phyloP scores from a whole-genome alignment of 805 yeast species.

The Saturnispora dispora region DNA sequence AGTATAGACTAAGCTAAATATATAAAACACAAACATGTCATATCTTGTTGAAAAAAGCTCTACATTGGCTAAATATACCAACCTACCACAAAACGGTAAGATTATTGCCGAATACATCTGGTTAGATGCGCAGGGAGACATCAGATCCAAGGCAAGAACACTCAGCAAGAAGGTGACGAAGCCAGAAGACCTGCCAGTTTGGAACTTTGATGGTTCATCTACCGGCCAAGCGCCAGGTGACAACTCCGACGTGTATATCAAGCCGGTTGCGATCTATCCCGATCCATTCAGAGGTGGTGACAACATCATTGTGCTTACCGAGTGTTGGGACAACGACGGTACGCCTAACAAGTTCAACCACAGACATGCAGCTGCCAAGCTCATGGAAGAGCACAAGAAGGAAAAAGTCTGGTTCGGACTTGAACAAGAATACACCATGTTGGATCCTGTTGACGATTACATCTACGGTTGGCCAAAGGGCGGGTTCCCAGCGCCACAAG shows the following conservation, averaged over 20 bases:
- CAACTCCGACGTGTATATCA: constrained; percentile 88
- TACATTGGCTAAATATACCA: constrained; percentile 73
- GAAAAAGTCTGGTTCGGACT: constrained; percentile 94
- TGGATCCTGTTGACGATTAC: constrained; percentile 73
- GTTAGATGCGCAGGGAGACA: constrained; percentile 87
- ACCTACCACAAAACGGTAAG: constrained; percentile 76
- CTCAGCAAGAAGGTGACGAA: constrained; percentile 56
- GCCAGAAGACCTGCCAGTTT: constrained; percentile 87
- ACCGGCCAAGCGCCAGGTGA: constrained; percentile 98
- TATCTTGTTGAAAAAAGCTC: constrained; percentile 54
- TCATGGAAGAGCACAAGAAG: constrained; percentile 82
- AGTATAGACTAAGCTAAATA: neutral
- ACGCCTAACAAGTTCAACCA: constrained; percentile 98
- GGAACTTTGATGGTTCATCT: constrained; percentile 99
- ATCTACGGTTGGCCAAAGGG: constrained; percentile 99
- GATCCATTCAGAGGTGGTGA: constrained; percentile 99
- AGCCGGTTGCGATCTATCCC: constrained; percentile 91
- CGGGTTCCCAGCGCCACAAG: constrained; percentile 99
- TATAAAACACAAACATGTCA: constrained; percentile 5
- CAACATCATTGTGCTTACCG: constrained; percentile 88
- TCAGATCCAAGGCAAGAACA: constrained; percentile 94
- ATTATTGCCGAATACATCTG: constrained; percentile 95
- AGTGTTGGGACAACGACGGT: constrained; percentile 98
- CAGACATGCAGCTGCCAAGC: constrained; percentile 93
- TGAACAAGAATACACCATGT: constrained; percentile 97